A percentile compares a stretch with the other conserved stretches of the same genome.
Conservation (phyloP, 805 yeast genomes). For the Lipomyces spencermartinsiae region DNA sequence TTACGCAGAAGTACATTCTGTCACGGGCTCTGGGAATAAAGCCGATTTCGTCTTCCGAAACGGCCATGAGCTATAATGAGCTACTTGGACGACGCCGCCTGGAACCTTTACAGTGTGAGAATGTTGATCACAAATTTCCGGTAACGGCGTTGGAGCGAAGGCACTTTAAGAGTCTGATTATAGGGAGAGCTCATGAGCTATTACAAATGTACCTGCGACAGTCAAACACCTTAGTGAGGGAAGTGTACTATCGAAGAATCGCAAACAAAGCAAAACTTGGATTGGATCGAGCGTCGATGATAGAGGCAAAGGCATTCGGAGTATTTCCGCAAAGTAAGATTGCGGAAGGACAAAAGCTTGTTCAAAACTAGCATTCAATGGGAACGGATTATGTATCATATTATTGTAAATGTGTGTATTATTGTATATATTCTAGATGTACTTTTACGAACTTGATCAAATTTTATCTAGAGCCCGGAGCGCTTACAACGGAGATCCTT, state of each 20-base stretch:
- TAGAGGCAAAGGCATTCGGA: conserved; percentile 3
- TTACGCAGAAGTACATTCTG: conserved; percentile 4
- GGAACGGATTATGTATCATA: neutral
- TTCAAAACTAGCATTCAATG: neutral
- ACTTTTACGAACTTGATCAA: neutral
- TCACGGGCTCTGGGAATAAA: conserved; percentile 18
- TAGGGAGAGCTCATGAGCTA: neutral
- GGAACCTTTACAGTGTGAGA: neutral
- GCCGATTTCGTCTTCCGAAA: conserved; percentile 6
- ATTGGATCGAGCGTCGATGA: neutral
- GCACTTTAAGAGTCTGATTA: neutral
- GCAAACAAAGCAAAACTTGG: neutral
- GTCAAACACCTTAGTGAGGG: neutral
- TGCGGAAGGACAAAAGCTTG: neutral
- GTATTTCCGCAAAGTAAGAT: neutral
- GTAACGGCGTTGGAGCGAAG: neutral
- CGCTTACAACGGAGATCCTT: neutral
- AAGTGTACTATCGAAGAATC: neutral
- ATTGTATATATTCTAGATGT: neutral
- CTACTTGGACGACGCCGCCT: neutral
- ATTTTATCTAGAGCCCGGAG: neutral
- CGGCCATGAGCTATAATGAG: neutral
- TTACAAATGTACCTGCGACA: neutral
- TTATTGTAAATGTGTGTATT: neutral
- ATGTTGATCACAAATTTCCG: neutral